phyloP scores from a whole-genome alignment of 345 rosid species.

The Crucihimalaya himalaica region DNA sequence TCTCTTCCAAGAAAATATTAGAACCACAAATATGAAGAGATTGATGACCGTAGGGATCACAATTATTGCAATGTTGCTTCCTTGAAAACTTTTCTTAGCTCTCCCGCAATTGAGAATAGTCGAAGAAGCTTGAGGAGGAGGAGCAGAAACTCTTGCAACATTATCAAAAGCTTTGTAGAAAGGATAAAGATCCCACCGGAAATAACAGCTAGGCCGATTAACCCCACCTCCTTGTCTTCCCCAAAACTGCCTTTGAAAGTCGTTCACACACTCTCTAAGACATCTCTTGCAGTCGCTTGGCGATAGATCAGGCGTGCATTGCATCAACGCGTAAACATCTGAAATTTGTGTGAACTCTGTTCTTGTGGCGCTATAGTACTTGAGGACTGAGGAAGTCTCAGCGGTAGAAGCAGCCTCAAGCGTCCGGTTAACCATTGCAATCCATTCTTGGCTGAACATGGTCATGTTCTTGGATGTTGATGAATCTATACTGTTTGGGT shows the following conservation, averaged over 20 bases:
- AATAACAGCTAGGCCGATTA: conserved; percentile 44
- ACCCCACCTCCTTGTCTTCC: conserved; percentile 48
- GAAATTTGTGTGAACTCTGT: not conserved
- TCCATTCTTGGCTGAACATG: conserved; percentile 42
- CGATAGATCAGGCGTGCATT: conserved; percentile 53
- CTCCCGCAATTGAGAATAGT: not conserved
- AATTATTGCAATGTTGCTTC: conserved; percentile 28
- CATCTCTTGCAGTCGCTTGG: conserved; percentile 35
- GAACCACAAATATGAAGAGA: conserved; percentile 10
- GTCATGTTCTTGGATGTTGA: conserved; percentile 20
- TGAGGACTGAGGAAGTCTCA: conserved; percentile 40
- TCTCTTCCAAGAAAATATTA: conserved; percentile 24
- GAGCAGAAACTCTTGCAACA: conserved; percentile 24
- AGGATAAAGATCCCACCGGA: conserved; percentile 52
- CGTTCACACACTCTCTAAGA: not conserved
- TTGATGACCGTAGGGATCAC: conserved; percentile 33
- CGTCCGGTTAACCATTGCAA: conserved; percentile 20
- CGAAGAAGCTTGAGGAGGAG: conserved; percentile 19
- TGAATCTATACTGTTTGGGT: not conserved
- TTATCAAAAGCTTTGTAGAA: conserved; percentile 36
- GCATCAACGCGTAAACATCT: conserved; percentile 45
- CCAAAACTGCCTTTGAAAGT: conserved; percentile 27
- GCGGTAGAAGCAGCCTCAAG: conserved; percentile 37
- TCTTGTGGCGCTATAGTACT: conserved; percentile 45
- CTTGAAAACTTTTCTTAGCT: conserved; percentile 17